Conservation (phyloP, 2,329 filamentous ascomycete species). For the Cordyceps farinosa region DNA sequence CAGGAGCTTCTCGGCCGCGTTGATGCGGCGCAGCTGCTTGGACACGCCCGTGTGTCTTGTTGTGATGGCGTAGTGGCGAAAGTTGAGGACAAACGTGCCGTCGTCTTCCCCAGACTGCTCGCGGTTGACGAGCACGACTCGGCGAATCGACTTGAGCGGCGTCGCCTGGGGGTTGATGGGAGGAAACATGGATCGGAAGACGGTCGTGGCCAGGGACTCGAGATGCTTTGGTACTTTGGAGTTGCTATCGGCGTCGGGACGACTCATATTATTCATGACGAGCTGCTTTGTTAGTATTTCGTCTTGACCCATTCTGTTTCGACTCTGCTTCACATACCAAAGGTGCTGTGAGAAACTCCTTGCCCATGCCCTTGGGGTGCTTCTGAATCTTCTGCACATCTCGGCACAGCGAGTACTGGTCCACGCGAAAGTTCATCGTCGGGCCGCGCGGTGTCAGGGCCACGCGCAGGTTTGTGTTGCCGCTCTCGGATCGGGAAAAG, state of each 20-base stretch:
- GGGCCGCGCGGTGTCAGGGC: slow-evolving; percentile 86
- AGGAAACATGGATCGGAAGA: slow-evolving; percentile 95
- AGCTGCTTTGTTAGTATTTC: slow-evolving; percentile 49
- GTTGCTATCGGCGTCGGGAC: slow-evolving; percentile 55
- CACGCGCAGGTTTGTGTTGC: slow-evolving; percentile 89
- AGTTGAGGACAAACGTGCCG: slow-evolving; percentile 75
- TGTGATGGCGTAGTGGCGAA: slow-evolving; percentile 93
- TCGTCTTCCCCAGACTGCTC: slow-evolving; percentile 59
- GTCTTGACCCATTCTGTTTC: background rate
- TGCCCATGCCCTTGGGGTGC: slow-evolving; percentile 75
- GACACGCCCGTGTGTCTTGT: slow-evolving; percentile 83
- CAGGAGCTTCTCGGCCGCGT: slow-evolving; percentile 78
- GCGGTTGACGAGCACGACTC: slow-evolving; percentile 86
- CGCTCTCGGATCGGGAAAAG: slow-evolving; percentile 83
- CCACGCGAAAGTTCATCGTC: slow-evolving; percentile 89
- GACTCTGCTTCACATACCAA: slow-evolving; percentile 49
- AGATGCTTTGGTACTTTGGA: slow-evolving; percentile 86
- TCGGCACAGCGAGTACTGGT: slow-evolving; percentile 90
- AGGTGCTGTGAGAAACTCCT: slow-evolving; percentile 81
- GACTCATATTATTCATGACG: slow-evolving; percentile 97
- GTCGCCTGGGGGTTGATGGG: slow-evolving; percentile 90
- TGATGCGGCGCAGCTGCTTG: slow-evolving; percentile 76
- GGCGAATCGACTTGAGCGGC: slow-evolving; percentile 85
- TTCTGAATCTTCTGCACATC: slow-evolving; percentile 82
- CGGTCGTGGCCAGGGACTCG: slow-evolving; percentile 84